Base-by-base conservation (phyloP, 2,329 filamentous ascomycete genomes). In the Sphaerulina musiva region DNA sequence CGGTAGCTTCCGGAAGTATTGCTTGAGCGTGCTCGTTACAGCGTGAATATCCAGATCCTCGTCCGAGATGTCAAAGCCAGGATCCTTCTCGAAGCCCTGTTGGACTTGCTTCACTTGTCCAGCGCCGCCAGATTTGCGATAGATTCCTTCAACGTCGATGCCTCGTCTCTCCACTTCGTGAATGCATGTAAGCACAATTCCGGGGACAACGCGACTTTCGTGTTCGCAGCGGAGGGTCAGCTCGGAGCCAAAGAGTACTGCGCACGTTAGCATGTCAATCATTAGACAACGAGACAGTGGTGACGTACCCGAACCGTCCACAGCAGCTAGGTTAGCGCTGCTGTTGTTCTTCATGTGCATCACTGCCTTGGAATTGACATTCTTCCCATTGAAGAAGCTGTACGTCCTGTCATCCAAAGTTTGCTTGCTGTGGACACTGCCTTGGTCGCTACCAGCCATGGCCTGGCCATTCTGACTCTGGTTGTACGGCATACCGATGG, bases 101-200 rank as follows among this genome's bases (percentile, higher is more conserved):
- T 92, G 89, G 63, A 98, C 88, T 66, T 82, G 79, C 70, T 95
- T 95, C 68, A 95, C 87, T 70, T 95, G 89, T 7, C 88, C 89
- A 65, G 87, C 90, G 62, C 91, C 93, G 54, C 93, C 93, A 48
- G 91, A 95, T 78, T 98, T 98, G 66, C 93, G 85, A 74, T 98
- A 98, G 64, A 98, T 95, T 59, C 93, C 93, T 74, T 97, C 93
- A 63, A 95, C 82, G 65, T 97, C 91, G 89, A 98, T 95, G 72
- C 92, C 93, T 68, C 93, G 85, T 20, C 93, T 76, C 71, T 98
- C 93, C 39, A 98, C 93, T 73, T 98, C 92, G 68, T 95, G 89
- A 62, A 98, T 95, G 72, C 93, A 98, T 46, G 90, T 86, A 46
- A 84, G 92, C 42, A 98, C 88, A 29, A 98, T 88, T 59, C 84